A percentile compares a stretch with the other conserved stretches of the same genome.
These are phyloP conservation scores for Begonia loranthoides DNA, from an alignment of 306 rosid genomes.

Conservation along the genomic window DNA sequence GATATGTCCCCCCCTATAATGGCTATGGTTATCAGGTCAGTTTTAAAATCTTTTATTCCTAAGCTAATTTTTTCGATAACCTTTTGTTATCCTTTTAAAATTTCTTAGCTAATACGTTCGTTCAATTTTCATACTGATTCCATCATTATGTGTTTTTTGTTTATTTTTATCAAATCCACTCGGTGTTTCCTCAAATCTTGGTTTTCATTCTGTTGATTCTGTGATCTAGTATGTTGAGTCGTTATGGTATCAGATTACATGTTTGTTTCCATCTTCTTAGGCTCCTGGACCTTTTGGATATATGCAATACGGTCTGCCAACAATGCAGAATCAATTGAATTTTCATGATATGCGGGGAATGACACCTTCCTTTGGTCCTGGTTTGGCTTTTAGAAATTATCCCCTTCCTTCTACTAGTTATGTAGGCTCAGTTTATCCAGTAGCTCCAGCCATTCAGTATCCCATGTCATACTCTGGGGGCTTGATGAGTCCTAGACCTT, in stretches of 20 bases:
- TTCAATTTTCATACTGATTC: too few species aligned
- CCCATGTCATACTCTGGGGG: conserved; percentile 64
- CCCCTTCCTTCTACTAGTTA: conserved; percentile 58
- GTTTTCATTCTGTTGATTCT: too few species aligned
- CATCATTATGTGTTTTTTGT: too few species aligned
- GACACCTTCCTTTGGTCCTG: conserved; percentile 46
- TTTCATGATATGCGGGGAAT: conserved; percentile 64
- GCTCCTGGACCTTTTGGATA: conserved; percentile 74
- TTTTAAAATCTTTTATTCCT: background rate
- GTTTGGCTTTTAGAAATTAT: conserved; percentile 34
- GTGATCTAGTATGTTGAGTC: too few species aligned
- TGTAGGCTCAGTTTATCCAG: conserved; percentile 60
- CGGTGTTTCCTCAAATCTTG: too few species aligned
- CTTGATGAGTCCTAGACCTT: conserved; percentile 58
- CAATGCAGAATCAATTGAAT: conserved; percentile 85
- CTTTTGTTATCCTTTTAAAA: too few species aligned
- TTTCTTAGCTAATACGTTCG: too few species aligned
- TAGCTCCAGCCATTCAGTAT: conserved; percentile 76
- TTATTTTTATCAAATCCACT: too few species aligned
- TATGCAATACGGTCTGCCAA: conserved; percentile 79
- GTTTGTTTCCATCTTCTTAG: conserved; percentile 29
- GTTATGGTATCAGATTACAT: background rate
- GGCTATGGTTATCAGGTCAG: conserved; percentile 92
- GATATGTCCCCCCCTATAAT: conserved; percentile 85
- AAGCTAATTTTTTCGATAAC: too few species aligned